Base-by-base conservation (phyloP, 768 basidiomycete species). In the Tricholoma furcatifolium region DNA sequence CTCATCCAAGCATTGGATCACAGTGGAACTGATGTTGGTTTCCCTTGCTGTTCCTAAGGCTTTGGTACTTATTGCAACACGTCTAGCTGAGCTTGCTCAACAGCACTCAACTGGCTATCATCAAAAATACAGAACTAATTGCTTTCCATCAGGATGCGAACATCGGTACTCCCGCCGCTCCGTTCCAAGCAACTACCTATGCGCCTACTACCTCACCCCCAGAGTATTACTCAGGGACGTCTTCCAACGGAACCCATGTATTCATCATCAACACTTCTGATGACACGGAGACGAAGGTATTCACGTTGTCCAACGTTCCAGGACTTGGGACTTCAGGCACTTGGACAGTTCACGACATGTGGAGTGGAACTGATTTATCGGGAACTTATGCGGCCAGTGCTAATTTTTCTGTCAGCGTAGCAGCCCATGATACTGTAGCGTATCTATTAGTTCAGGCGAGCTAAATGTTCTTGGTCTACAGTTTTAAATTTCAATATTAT, bases 321-420 rank as follows among this genome's bases (percentile, higher is more conserved):
- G 76, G 78, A 0, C 59, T 82, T 6, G 65, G 65, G 11, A 63
- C 67, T 6, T 63, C 68, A 20, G 69, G 71, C 2, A 70, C 55
- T 8, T 76, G 69, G 53, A 69, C 65, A 49, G 58, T 82, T 17
- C 79, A 79, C 52, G 79, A 83, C 54, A 83, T 82, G 82, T 82
- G 81, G 81, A 64, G 71, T 4, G 73, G 71, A 2, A 58, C 56
- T 7, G 73, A 79, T 61, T 49, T 81, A 17, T 57, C 71, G 6
- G 77, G 76, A n/a, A 74, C 66, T 2, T 75, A 70, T 57, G 56
- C 64, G 6, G 62, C 64, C 11, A 65, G 62, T 2, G 62, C 69
- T 3, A 70, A 58, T 10, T 80, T 76, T 56, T 68, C 72, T 7
- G 60, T 74, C 27, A 70, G 62, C 34, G 67, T 83, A 30, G 74